Evolutionary conservation across 805 yeast species (phyloP), one percentile per base, ranked within the genome.

Genomic region (Saccharomycopsis sp.): DNA sequence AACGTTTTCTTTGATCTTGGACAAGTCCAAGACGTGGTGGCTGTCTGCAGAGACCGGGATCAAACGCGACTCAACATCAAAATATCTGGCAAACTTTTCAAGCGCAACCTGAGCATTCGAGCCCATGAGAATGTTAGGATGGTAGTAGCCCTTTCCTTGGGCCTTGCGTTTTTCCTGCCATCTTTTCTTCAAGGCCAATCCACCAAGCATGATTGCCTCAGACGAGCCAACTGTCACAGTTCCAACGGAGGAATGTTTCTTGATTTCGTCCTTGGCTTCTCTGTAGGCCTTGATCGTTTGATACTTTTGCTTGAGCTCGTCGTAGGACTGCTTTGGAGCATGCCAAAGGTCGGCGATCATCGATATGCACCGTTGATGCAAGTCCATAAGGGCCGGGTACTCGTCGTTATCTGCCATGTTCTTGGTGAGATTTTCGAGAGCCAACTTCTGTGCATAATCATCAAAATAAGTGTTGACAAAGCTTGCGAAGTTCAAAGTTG

Each of bases 201-300:
- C 97, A 50, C 95, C 97, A 55, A 91, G 80, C 88, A 90, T 89
- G 64, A 91, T 84, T 5, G 97, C 97, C 70, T 91, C 97, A 1
- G 92, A 84, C 1, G 97, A 90, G 3, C 97, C 97, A 1, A 97
- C 91, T 56, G 96, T 89, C 24, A 97, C 94, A 12, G 96, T 84
- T 23, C 97, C 97, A 34, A 89, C 75, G 2, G 95, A 83, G 44
- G 68, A 62, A 61, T 65, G 68, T 51, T 63, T 67, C 58, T 70
- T 41, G 66, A 69, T 24, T 66, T 64, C 24, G 51, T 54, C 46
- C 8, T 51, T 57, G 24, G 54, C 55, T 46, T 55, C 57, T 34
- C 8, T 61, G 52, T 16, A 62, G 24, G 64, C 62, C 21, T 54
- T 58, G 16, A 37, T 14, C 2, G 14, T 37, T 3, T 4, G 23